Evolutionary conservation across 148 eudicot genomes (phyloP), one percentile per base, ranked within the genome.

Genomic region (Chenopodium berlandieri): DNA sequence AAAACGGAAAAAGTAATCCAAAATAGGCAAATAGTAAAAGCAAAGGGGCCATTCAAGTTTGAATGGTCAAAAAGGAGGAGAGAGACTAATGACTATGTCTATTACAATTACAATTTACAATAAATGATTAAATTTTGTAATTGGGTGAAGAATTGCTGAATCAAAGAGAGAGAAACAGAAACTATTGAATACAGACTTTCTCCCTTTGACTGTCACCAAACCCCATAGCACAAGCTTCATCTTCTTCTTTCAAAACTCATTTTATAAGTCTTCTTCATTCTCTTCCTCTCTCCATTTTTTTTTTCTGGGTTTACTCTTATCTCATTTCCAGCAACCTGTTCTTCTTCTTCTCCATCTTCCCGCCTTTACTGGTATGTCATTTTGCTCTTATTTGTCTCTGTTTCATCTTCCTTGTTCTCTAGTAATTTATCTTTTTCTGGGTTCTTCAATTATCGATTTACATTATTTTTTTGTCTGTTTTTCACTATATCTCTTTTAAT

Each of bases 21-120:
- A 60, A 22, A 40, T 27, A 13, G 56, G 37, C 19, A 34, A 60
- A 12, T 71, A 75, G 69, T 69, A 82, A 86, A 79, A 74, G 77
- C 30, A 52, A 70, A 31, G 58, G 75, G 63, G 71, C 48, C 68
- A 71, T 80, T 40, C 72, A 44, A 83, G 82, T 83, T 88, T 88
- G 90, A 88, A 88, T 77, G 90, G 90, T 88, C 90, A 88, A 88
- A 86, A 83, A 79, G 80, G 58, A 12, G 75, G 74, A 50, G 44
- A 40, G 44, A 40, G 44, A 40, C 44, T 40, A 40, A 40, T 40
- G 44, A 40, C 44, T 40, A 40, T 40, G 44, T 40, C 44, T 40
- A 40, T 40, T 40, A 5, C 44, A 40, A 40, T 40, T 40, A 40
- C 44, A 40, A 40, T 40, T 40, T 40, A 40, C 44, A 40, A 40